phyloP scores from a whole-genome alignment of 352 stramenopile species.

The Pythium chondricola region DNA sequence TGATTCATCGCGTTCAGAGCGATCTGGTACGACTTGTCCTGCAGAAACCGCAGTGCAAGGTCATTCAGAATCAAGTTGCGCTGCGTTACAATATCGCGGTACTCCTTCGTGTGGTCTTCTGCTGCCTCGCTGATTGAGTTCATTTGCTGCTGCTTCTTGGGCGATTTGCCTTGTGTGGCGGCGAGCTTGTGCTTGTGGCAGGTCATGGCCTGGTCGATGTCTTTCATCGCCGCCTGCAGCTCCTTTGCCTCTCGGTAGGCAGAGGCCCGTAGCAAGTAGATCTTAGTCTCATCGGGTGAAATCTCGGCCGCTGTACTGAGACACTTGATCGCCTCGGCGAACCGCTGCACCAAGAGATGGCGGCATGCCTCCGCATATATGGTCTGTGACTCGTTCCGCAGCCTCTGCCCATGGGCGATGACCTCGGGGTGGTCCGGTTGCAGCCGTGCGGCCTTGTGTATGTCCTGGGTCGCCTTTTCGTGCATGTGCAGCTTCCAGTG shows the following conservation, averaged over 20 bases:
- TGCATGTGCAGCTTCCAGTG: constrained; percentile 76
- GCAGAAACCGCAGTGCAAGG: constrained; percentile 48
- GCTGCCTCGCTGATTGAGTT: constrained; percentile 2
- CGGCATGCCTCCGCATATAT: constrained; percentile 60
- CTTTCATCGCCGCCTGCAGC: constrained; percentile 47
- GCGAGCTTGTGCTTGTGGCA: constrained; percentile 35
- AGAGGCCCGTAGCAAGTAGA: constrained; percentile 64
- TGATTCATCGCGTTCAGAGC: constrained; percentile 80
- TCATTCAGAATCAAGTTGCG: constrained; percentile 76
- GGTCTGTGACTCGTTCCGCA: constrained; percentile 62
- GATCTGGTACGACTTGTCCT: constrained; percentile 53
- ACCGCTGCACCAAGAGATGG: constrained; percentile 45
- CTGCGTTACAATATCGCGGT: constrained; percentile 58
- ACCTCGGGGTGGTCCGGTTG: constrained; percentile 65
- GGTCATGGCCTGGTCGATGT: constrained; percentile 52
- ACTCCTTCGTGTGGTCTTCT: constrained; percentile 41
- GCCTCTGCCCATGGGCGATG: constrained; percentile 53
- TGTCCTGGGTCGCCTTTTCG: constrained; percentile 65
- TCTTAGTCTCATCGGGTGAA: constrained; percentile 52
- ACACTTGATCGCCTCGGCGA: constrained; percentile 51
- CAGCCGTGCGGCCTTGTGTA: constrained; percentile 46
- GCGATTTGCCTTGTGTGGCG: constrained; percentile 3
- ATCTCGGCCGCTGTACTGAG: constrained; percentile 64
- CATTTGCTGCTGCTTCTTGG: constrained; percentile 7
- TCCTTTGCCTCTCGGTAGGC: constrained; percentile 57